Conservation (phyloP, 257 asterid genomes). For the Euphrasia confusa region DNA sequence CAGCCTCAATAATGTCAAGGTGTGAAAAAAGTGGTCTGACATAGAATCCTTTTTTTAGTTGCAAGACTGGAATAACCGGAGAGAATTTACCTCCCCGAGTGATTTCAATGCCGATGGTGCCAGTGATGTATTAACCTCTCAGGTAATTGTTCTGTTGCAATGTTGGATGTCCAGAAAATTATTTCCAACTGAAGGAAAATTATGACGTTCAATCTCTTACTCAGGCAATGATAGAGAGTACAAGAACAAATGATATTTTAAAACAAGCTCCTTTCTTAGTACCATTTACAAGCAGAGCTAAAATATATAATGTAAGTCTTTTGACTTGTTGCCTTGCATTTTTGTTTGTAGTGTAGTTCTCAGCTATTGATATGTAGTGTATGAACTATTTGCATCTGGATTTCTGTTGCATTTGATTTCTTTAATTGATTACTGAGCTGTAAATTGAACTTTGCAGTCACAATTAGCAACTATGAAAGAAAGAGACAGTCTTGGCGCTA, state of each 20-base stretch:
- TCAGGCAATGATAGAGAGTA: constrained; percentile 76
- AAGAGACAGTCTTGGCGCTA: constrained; percentile 44
- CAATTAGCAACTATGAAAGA: constrained; percentile 66
- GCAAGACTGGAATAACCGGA: constrained; percentile 98
- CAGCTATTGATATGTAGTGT: constrained; percentile 11
- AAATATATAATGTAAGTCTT: constrained; percentile 78
- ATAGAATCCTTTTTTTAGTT: constrained; percentile 42
- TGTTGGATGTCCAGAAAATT: constrained; percentile 17
- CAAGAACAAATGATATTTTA: constrained; percentile 79
- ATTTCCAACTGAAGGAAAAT: constrained; percentile 9
- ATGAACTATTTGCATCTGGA: constrained; percentile 14
- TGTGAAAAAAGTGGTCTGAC: constrained; percentile 25
- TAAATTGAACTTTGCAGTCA: constrained; percentile 52
- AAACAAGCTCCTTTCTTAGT: constrained; percentile 95
- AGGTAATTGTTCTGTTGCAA: constrained; percentile 47
- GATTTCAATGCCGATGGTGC: constrained; percentile 98
- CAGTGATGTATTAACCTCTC: constrained; percentile 68
- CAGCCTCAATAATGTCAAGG: constrained; percentile 4
- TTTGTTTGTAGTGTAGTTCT: constrained; percentile 17
- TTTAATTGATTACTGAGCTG: constrained; percentile 14
- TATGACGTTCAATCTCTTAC: constrained; percentile 26
- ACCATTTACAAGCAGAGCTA: constrained; percentile 93
- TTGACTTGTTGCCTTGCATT: constrained; percentile 17
- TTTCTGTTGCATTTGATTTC: constrained; percentile 8
- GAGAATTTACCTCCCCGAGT: constrained; percentile 78